Evolutionary conservation across 148 eudicot species (phyloP), one percentile per base, ranked within the genome.

Genomic region (Arbutus unedo): DNA sequence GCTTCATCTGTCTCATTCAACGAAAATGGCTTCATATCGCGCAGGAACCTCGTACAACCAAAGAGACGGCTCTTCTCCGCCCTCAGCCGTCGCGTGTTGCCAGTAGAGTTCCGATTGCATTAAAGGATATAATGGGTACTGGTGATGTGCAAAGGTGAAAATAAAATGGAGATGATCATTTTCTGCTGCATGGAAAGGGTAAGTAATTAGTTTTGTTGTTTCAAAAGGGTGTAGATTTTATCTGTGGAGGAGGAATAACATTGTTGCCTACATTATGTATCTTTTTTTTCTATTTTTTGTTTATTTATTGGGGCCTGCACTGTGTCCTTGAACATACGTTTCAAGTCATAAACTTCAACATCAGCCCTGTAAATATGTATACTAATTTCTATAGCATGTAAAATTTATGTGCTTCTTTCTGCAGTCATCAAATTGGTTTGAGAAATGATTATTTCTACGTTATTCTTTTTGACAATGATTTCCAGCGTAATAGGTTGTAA

Each of bases 1-100:
- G n/a, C n/a, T n/a, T n/a, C n/a, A n/a, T n/a, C n/a, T 2, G 7
- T 31, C 72, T 62, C 56, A 13, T 47, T 14, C 18, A 64, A 14
- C 49, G 15, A 54, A 76, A 79, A 49, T 16, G 2, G 74, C 55
- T 67, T 57, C 10, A 15, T 15, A 13, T 50, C 56, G 49, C 84
- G 85, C 84, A 92, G 95, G 95, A 90, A 60, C 84, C 87, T 19
- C 91, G 91, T 14, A 50, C 89, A 16, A 38, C 78, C 62, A 85
- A 87, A 62, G 88, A 85, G 57, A 89, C 91, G 70, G 85, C 85
- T 85, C 85, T 90, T 77, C 82, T 89, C 50, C 82, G 77, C 25
- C 51, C 84, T 3, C 60, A 66, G 1, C 64, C 54, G 14, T 60
- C 83, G 38, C 38, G 38, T 50, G 50, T 45, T 10, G 74, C 84